These are phyloP conservation scores for Tritrichomonas foetus DNA, from an alignment of 208 protist genomes.

Conservation along the genomic window DNA sequence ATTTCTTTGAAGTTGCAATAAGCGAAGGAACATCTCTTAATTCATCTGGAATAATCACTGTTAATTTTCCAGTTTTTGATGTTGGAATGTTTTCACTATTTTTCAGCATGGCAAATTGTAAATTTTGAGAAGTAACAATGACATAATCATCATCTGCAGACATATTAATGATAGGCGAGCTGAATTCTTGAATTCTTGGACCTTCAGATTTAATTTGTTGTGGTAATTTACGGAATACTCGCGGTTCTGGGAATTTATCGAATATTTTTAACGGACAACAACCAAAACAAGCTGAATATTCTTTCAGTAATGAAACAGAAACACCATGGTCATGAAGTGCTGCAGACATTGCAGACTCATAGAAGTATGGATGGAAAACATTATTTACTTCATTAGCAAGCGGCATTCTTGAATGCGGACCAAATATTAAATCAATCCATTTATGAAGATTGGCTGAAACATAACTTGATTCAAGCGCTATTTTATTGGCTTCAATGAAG, in stretches of 20 bases:
- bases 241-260: not conserved
- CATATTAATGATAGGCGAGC: too few relatives aligned
- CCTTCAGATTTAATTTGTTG: too few relatives aligned
- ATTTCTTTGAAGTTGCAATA: too few relatives aligned
- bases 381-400: not conserved
- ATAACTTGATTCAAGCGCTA: constrained; percentile 59
- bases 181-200: too few relatives aligned
- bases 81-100: too few relatives aligned
- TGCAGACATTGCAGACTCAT: not conserved
- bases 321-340: not conserved
- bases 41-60: too few relatives aligned
- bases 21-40: too few relatives aligned
- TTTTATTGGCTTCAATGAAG: constrained; percentile 60
- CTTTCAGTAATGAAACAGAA: not conserved
- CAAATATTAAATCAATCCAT: constrained; percentile 72
- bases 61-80: too few relatives aligned
- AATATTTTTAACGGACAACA: not conserved
- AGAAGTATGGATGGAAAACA: not conserved
- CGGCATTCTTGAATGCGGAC: constrained; percentile 53
- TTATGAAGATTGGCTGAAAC: constrained; percentile 55
- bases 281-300: constrained; percentile 22
- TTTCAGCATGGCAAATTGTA: too few relatives aligned
- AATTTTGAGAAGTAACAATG: too few relatives aligned
- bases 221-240: not conserved
- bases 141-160: too few relatives aligned